Base-by-base conservation (phyloP, 2,329 filamentous ascomycete genomes). In the Verticillium klebahnii region DNA sequence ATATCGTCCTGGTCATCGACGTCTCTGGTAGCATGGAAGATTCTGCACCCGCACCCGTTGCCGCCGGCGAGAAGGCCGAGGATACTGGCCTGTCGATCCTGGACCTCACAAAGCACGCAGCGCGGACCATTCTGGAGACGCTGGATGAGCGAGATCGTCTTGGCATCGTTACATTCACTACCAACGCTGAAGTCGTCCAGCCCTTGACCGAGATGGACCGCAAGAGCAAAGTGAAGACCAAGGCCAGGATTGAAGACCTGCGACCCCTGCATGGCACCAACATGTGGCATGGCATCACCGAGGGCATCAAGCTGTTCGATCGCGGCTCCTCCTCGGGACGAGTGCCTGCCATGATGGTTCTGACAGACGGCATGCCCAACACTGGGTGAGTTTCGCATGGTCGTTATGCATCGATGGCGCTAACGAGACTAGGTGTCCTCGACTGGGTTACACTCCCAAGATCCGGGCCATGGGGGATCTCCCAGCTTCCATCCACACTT, bases 1-100 rank as follows among this genome's bases (percentile, higher is more conserved):
- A 88, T 63, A 82, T 88, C 36, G 85, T 87, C 2, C 77, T 88
- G 2, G 84, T 85, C 17, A 86, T 88, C 60, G 85, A 88, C 67
- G 77, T 87, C 15, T 88, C 85, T 0, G 77, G 75, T 0, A 87
- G 84, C 71, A 89, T 88, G 85, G 58, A 62, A 1, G 59, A 63
- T 0, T 66, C 71, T 1, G 85, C 85, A 0, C 81, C 80, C 0
- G 75, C 82, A 0, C 81, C 83, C 0, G 67, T 67, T 11, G 17
- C 36, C 14, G 65, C 69, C 1, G 78, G 77, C 15, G 74, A 78
- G 6, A 52, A 52, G 19, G 19, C n/a, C 19, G 82, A 86, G 64
- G 68, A 77, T 23, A 78, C 78, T 1, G 84, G 84, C 0, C 72
- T 87, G 0, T 82, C 79, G 0, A 77, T 87, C 1, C 69, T 89